A percentile compares a stretch with the other conserved stretches of the same genome.
These are phyloP conservation scores for Cucumis hystrix DNA, from an alignment of 306 rosid genomes.

Conservation along the genomic window DNA sequence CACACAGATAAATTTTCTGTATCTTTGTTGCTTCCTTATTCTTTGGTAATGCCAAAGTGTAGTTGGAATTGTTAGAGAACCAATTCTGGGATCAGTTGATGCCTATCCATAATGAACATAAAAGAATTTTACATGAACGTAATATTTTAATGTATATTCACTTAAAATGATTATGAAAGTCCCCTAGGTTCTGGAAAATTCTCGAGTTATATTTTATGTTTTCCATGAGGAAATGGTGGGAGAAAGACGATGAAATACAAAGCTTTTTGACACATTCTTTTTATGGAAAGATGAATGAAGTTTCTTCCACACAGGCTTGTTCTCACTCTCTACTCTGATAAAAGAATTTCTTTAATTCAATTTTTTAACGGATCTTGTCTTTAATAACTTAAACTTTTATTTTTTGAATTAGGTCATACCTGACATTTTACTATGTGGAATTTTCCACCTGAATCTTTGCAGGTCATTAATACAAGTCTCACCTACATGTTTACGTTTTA, in stretches of 20 bases:
- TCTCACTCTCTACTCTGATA: background rate
- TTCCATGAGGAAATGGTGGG: background rate
- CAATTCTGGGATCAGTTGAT: background rate
- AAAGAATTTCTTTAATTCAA: background rate
- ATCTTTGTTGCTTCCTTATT: background rate
- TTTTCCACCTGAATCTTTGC: background rate
- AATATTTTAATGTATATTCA: background rate
- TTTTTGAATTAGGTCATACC: background rate
- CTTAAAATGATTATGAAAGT: background rate
- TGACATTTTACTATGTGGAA: background rate
- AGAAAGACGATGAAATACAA: background rate
- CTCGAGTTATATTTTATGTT: background rate
- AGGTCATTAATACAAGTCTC: conserved; percentile 9
- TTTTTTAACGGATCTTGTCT: background rate
- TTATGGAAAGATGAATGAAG: background rate
- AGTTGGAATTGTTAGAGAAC: background rate
- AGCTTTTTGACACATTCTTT: background rate
- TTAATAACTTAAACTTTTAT: background rate
- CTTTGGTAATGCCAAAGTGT: background rate
- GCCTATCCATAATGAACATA: background rate
- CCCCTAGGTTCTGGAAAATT: background rate
- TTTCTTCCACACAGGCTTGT: background rate
- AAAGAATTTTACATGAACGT: background rate
- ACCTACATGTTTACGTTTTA: conserved; percentile 11
- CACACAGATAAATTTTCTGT: background rate